These are phyloP conservation scores for Saitoella complicata DNA, from an alignment of 805 yeast genomes.

Conservation along the genomic window DNA sequence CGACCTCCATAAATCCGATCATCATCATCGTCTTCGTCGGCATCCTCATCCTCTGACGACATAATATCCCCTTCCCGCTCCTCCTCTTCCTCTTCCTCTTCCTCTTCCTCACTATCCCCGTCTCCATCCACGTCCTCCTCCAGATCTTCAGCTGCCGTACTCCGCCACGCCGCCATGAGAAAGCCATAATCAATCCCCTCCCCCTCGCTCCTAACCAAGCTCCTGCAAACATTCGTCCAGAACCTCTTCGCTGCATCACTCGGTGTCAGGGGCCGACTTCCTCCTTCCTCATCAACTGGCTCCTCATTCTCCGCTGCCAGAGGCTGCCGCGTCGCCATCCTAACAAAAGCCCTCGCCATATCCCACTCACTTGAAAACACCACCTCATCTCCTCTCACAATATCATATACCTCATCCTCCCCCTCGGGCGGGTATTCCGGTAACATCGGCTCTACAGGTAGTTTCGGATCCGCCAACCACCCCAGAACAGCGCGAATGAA, in stretches of 20 bases:
- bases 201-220: too few relatives aligned
- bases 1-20: background rate
- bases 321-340: background rate
- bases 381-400: background rate
- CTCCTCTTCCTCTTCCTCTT: constrained; percentile 5
- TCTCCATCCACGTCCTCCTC: constrained; percentile 1
- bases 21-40: constrained; percentile 1
- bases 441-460: too few relatives aligned
- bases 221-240: too few relatives aligned
- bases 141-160: background rate
- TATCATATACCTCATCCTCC: background rate
- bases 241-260: too few relatives aligned
- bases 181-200: too few relatives aligned
- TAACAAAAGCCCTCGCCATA: background rate
- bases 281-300: background rate
- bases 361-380: background rate
- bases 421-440: too few relatives aligned
- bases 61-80: constrained; percentile 2
- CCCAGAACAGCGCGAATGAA: constrained; percentile 4
- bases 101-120: constrained; percentile 4
- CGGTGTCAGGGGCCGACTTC: background rate
- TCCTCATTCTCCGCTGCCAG: background rate
- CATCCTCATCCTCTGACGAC: constrained; percentile 2
- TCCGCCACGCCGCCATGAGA: background rate
- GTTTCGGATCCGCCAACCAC: background rate